A percentile compares a stretch with the other conserved stretches of the same genome.
Evolutionary conservation across 257 asterid genomes (phyloP).

Genomic region (Ehretia macrophylla): DNA sequence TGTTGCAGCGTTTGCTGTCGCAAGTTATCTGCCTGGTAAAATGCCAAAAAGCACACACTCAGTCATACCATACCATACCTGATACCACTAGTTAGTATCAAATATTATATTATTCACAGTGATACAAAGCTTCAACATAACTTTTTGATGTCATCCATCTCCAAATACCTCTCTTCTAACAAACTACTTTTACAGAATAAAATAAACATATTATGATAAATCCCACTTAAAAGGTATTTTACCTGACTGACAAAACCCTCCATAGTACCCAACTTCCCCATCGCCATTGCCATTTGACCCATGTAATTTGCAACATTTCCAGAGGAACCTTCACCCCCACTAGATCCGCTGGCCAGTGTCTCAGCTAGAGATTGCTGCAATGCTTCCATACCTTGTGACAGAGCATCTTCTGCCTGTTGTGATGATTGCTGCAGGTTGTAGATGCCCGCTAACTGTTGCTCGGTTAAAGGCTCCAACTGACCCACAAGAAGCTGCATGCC

Average conservation of each 20-base stretch:
- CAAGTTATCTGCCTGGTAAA: slow-evolving; percentile 77
- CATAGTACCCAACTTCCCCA: slow-evolving; percentile 92
- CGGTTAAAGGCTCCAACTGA: slow-evolving; percentile 90
- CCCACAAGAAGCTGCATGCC: slow-evolving; percentile 65
- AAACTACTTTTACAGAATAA: too few species aligned
- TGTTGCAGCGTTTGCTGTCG: slow-evolving; percentile 86
- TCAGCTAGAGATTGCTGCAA: slow-evolving; percentile 86
- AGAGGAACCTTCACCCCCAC: slow-evolving; percentile 58
- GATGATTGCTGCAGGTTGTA: slow-evolving; percentile 74
- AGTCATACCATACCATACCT: too few species aligned
- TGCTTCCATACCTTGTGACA: slow-evolving; percentile 92
- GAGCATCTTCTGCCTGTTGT: slow-evolving; percentile 96
- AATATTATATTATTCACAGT: too few species aligned
- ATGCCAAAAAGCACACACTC: too few species aligned
- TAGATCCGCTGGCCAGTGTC: slow-evolving; percentile 70
- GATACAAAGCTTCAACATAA: too few species aligned
- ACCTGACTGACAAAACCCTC: slow-evolving; percentile 91
- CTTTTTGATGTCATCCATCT: too few species aligned
- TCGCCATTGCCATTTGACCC: slow-evolving; percentile 99
- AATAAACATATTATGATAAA: too few species aligned
- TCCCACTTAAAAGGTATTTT: too few species aligned
- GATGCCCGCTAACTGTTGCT: slow-evolving; percentile 66
- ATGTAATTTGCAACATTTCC: slow-evolving; percentile 88
- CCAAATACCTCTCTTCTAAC: too few species aligned
- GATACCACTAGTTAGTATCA: not conserved